These are phyloP conservation scores for Chaetomiaceae sp. DNA, from an alignment of 2,329 filamentous ascomycete species.

Conservation along the genomic window DNA sequence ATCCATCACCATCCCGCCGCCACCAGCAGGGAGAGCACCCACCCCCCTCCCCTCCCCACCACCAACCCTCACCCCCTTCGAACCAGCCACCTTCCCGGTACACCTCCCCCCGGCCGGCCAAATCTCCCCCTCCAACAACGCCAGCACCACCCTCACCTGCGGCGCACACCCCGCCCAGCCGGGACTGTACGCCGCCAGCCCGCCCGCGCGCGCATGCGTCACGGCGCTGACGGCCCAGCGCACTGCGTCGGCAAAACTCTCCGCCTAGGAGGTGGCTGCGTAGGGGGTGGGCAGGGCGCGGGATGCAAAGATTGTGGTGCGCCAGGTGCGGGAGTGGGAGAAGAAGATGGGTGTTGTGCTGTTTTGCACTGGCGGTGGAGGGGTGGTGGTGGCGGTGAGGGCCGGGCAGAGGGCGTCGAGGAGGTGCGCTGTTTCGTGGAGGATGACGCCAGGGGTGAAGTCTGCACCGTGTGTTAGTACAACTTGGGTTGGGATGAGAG, in stretches of 20 bases:
- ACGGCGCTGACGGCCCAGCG: constrained; percentile 17
- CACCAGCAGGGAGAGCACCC: not conserved
- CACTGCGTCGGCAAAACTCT: constrained; percentile 18
- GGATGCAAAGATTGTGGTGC: constrained; percentile 3
- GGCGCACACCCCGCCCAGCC: constrained; percentile 11
- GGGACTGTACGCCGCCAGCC: constrained; percentile 5
- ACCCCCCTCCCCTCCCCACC: not conserved
- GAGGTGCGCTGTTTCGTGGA: constrained; percentile 19
- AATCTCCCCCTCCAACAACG: constrained; percentile 7
- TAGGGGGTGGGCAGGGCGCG: constrained; percentile 14
- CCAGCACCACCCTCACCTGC: constrained; percentile 9
- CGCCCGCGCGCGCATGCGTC: not conserved
- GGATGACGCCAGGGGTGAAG: constrained; percentile 13
- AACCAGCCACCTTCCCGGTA: not conserved
- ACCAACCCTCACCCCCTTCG: not conserved
- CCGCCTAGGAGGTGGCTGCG: constrained; percentile 9
- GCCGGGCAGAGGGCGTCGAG: constrained; percentile 8
- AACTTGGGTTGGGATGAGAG: not conserved
- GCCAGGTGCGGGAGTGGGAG: constrained; percentile 13
- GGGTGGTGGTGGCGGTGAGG: not conserved
- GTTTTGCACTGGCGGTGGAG: not conserved
- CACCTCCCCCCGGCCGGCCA: constrained; percentile 7
- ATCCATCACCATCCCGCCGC: not conserved
- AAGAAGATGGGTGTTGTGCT: constrained; percentile 7
- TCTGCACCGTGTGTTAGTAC: not conserved